Base-by-base conservation (phyloP, 495 filamentous ascomycete genomes). In the Aspergillus saccharolyticus region DNA sequence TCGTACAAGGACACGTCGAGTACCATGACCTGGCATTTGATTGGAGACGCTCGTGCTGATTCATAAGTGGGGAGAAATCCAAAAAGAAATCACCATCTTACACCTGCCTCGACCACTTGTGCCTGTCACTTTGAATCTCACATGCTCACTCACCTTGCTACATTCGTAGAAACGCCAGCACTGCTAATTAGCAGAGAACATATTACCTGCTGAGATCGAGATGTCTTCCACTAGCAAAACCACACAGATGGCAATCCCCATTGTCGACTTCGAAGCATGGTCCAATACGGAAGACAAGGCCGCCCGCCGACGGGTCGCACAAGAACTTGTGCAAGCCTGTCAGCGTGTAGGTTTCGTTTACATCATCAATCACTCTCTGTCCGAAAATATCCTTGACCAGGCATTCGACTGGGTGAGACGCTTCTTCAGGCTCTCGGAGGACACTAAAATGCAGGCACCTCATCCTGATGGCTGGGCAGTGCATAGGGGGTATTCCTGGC, bases 401-500 rank as follows among this genome's bases (percentile, higher is more conserved):
- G 81, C 81, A 3, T 85, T 87, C 56, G 58, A 61, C 17, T 83
- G 76, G 80, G 77, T 78, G 5, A 76, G 65, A 46, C 62, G 66
- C 24, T 71, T 83, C 54, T 82, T 80, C 57, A 67, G 72, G 22
- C 66, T 83, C 15, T 66, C 73, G 3, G 60, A 64, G 25, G 71
- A 74, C 7, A 71, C 72, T 17, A 83, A 83, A 54, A 70, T 76
- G 61, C 72, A 79, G 44, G 84, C 83, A 16, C 84, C 83, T 17
- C 85, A 87, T 68, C 85, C 85, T 4, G 75, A 78, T 44, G 81
- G 81, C 52, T 73, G 74, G 65, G 68, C 66, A 5, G 68, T 76
- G 19, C 85, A 88, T 63, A 76, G 86, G 44, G 85, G 86, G 12
- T 89, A 88, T 64, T 87, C 84, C 2, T 81, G 80, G 71, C 79